Conservation (phyloP, 495 filamentous ascomycete genomes). For the Tuber indicum region DNA sequence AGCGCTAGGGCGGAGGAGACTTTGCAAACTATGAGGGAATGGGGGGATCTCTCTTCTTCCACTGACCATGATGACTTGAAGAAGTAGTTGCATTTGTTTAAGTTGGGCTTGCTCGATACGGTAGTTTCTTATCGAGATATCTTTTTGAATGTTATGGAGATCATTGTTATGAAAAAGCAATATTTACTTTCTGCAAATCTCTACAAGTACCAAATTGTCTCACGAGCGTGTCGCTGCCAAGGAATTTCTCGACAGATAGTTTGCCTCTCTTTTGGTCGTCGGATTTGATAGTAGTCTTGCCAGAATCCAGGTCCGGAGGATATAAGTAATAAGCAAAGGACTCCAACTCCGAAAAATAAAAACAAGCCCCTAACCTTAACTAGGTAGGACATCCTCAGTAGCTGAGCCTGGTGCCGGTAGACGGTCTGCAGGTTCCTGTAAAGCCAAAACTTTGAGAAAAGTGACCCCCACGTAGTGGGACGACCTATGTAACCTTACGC, state of each 20-base stretch:
- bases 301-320: not conserved
- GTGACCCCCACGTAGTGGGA: not conserved
- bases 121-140: not conserved
- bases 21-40: slow-evolving; percentile 44
- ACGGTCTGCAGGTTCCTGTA: not conserved
- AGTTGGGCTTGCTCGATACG: not conserved
- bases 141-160: not conserved
- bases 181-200: not conserved
- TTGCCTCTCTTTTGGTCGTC: not conserved
- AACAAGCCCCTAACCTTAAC: not conserved
- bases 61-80: slow-evolving; percentile 45
- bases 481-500: not conserved
- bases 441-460: not conserved
- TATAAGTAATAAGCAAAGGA: not conserved
- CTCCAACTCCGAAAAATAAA: not conserved
- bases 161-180: not conserved
- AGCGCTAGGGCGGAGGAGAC: slow-evolving; percentile 42
- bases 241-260: not conserved
- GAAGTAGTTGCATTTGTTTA: not conserved
- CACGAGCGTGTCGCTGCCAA: not conserved
- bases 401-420: not conserved
- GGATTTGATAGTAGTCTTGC: not conserved
- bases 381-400: not conserved
- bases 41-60: slow-evolving; percentile 43
- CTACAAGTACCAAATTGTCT: not conserved